Evolutionary conservation across 179 eudicot genomes (phyloP), one percentile per base, ranked within the genome.

Genomic region (Spinacia oleracea): DNA sequence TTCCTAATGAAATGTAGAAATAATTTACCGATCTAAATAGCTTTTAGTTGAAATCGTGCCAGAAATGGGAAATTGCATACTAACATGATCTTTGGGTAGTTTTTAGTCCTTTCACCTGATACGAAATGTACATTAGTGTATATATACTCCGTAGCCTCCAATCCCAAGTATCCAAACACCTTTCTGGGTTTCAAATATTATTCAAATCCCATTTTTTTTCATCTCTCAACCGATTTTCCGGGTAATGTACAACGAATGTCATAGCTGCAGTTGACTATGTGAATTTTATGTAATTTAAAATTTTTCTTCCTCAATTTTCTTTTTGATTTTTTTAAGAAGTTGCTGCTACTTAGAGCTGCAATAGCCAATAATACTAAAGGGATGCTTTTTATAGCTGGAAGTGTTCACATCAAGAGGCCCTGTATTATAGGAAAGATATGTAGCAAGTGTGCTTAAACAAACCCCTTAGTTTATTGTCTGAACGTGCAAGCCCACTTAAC

Each of bases 401-500:
- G 32, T 29, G 45, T 62, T 45, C 21, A 75, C 70, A 75, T 75
- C 53, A 60, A 56, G 53, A 42, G 51, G 9, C 31, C 81, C 71
- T 77, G 73, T 82, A 67, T 42, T 63, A 35, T 35, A 73, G 64
- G 42, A 55, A 55, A 34, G 72, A 73, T 72, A 46, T 50, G 66
- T 64, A 50, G 27, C 66, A 34, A 56, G 40, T 70, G 58, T 70
- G 74, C 74, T 11, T 70, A 27, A 71, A 71, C 23, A 71, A 71
- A 71, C 38, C 9, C 9, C 29, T 2, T 50, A 71, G 40, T 78
- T 70, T 45, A 58, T 55, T 71, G 50, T 68, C 27, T 34, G 25
- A 80, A 83, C 83, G 81, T 83, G 83, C 86, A 77, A 67, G 76
- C 76, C 67, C 59, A 34, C 78, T 35, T 75, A 67, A 35, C 15